Evolutionary conservation across 768 basidiomycete genomes (phyloP), one percentile per base, ranked within the genome.

Genomic region (Pilatotrama ljubarskyi): DNA sequence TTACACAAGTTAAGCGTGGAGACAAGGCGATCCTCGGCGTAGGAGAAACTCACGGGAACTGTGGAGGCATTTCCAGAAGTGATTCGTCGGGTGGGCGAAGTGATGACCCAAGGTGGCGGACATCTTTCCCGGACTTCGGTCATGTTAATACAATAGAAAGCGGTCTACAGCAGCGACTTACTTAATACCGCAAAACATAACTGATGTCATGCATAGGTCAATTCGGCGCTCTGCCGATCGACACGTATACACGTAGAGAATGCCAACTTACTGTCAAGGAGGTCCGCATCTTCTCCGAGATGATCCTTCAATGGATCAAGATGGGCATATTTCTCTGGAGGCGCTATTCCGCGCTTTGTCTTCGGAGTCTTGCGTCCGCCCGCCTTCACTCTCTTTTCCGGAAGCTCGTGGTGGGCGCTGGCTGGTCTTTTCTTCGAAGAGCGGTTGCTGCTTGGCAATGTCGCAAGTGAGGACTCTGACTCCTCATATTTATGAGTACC

Each of bases 151-250:
- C 17, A 37, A 1, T 5, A 5, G 17, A 18, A 42, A 11, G 17
- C 20, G 47, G n/a, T 14, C n/a, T 36, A n/a, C 15, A 37, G 11
- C 50, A 42, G 2, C 22, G 13, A 62, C 79, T 54, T 62, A 91
- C 91, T 93, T 95, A 49, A 94, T 91, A 8, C 93, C 92, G 67
- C 90, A 93, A 64, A 94, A 92, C 14, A 93, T 64, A 22, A 93
- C 91, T 93, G 51, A 24, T 25, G 6, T 14, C 0, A 49, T 29
- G 26, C 32, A 11, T 22, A 5, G 43, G 50, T 24, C 32, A 24
- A 25, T 46, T 25, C 38, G 44, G 3, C 58, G 15, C 5, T 46
- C 40, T 20, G 41, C 17, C 20, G 29, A 48, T 3, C 22, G 3
- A 29, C 50, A 38, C 10, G 36, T 5, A 22, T 32, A 4, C 29